Evolutionary conservation across 73 alveolate species (phyloP), one percentile per base, ranked within the genome.

Genomic region (Durusdinium trenchii): DNA sequence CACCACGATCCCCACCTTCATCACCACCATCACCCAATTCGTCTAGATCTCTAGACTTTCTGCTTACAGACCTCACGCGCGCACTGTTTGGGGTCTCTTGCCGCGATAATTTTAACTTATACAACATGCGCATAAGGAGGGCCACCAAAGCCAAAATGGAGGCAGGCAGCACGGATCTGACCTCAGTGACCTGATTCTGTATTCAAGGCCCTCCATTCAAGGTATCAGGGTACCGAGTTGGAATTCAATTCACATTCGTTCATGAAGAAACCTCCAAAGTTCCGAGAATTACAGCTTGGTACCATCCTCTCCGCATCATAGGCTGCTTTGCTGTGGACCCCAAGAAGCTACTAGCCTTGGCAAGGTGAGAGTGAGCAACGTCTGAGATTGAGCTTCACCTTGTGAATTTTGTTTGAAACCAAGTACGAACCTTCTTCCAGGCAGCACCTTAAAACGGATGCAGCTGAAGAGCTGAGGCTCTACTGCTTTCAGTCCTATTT

Each of bases 361-460:
- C 94, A 51, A 84, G 94, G 94, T 81, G 73, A 60, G 73, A 32
- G 73, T 60, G 73, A 23, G 30, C 18, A 60, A 32, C n/a, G 18
- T 60, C 73, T 60, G n/a, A n/a, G n/a, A n/a, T n/a, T n/a, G n/a
- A n/a, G n/a, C n/a, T n/a, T n/a, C n/a, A n/a, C n/a, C n/a, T n/a
- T n/a, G n/a, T n/a, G n/a, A n/a, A n/a, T n/a, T n/a, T n/a, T n/a
- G n/a, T n/a, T n/a, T n/a, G n/a, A n/a, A n/a, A n/a, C n/a, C n/a
- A n/a, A n/a, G n/a, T n/a, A n/a, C n/a, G n/a, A n/a, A n/a, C n/a
- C n/a, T n/a, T n/a, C 81, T 20, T 18, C 71, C 64, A 81, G 91
- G 91, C 91, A 81, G 69, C 91, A 81, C 48, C 91, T 81, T 5
- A 48, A 28, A 67, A n/a, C 46, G 91, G 91, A 81, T 32, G 36